Evolutionary conservation across 2,329 filamentous ascomycete species (phyloP), one percentile per base, ranked within the genome.

Genomic region (Sphaerulina musiva): DNA sequence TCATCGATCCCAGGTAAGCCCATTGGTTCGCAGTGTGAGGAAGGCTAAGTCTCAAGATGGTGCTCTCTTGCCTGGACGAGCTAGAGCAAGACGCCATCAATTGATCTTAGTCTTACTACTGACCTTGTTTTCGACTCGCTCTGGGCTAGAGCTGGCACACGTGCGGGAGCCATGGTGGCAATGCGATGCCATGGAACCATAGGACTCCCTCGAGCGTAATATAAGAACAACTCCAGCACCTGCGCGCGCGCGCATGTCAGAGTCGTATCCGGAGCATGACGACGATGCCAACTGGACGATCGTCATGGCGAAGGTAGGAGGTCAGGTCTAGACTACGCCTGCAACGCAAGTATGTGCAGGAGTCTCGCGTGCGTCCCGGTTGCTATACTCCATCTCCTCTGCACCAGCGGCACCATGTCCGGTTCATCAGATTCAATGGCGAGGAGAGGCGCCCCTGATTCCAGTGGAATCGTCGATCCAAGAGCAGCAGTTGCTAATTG

Each of bases 51-150:
- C 11, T 7, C 6, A 7, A 34, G 32, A 34, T 11, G 6, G 7
- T 7, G 6, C 32, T 7, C 32, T 11, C 32, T 34, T 7, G 32
- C 32, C 32, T 34, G 11, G 7, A 34, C 6, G 11, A 34, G 32
- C 32, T 34, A 34, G 32, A 34, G 32, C 11, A 34, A 34, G 32
- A 34, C 32, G 14, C 14, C 14, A 17, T 17, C 26, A 26, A 36
- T 36, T 36, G 34, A 36, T 4, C 14, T 17, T 17, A 11, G 10
- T 11, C 34, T 38, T 38, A 38, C 6, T 29, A 38, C 34, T 38
- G 10, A 38, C 26, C 68, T 69, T 14, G 66, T 62, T 62, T 76
- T 76, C 40, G 72, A 71, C 46, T 73, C 72, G 59, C 74, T 76
- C 62, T 69, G 72, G 23, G 74, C 69, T 47, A 75, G 58, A 42